A percentile compares a stretch with the other conserved stretches of the same genome.
Conservation (phyloP, 2,329 filamentous ascomycete species). For the Aspergillus cejpii region DNA sequence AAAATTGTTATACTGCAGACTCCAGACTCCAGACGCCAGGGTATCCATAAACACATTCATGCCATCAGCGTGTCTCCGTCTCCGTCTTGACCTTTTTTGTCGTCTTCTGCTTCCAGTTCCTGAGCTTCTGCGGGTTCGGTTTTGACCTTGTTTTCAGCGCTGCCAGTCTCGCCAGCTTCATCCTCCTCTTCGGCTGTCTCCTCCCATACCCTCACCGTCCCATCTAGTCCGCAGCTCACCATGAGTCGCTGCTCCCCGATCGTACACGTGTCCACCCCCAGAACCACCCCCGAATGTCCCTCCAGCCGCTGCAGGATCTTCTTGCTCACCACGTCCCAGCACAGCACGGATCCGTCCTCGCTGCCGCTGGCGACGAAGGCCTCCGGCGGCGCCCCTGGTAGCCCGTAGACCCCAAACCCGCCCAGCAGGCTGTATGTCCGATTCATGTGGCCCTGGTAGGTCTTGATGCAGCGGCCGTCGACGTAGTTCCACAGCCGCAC, state of each 20-base stretch:
- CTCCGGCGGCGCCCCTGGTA: constrained; percentile 27
- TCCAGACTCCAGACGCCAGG: background rate
- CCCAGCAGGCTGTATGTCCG: constrained; percentile 76
- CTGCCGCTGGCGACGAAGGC: constrained; percentile 75
- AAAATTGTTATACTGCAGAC: no score
- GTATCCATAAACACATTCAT: background rate
- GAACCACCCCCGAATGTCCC: constrained; percentile 52
- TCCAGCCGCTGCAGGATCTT: constrained; percentile 64
- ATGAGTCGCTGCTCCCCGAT: constrained; percentile 45
- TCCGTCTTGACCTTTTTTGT: background rate
- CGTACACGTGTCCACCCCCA: constrained; percentile 55
- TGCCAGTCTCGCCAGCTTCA: background rate
- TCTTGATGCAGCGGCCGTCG: constrained; percentile 85
- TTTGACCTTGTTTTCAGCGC: background rate
- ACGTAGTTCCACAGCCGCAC: constrained; percentile 94
- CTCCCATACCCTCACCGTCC: constrained; percentile 57
- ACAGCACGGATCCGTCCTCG: constrained; percentile 75
- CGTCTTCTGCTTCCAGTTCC: background rate
- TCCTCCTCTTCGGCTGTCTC: constrained; percentile 26
- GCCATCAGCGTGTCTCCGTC: background rate
- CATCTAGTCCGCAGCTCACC: constrained; percentile 58
- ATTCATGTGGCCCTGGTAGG: constrained; percentile 89
- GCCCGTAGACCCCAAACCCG: constrained; percentile 65
- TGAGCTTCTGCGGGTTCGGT: background rate
- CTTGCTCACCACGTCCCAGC: constrained; percentile 90